Percentiles rank a stretch among this genome's conserved stretches.
These are phyloP conservation scores for Cyclotella baltica DNA, from an alignment of 108 stramenopile genomes.

Conservation along the genomic window DNA sequence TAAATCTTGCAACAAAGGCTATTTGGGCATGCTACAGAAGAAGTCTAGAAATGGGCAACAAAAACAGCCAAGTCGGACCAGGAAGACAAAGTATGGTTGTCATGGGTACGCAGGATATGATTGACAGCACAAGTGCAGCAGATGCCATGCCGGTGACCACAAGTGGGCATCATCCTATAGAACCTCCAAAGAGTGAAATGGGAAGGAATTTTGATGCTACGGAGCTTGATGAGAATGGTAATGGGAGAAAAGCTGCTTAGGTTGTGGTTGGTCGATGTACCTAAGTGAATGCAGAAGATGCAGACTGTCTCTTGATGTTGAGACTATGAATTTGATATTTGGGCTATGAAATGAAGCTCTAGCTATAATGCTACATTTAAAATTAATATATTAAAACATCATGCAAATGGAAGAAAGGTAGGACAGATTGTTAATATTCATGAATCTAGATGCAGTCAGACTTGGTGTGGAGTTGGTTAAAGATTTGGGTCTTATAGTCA, in stretches of 20 bases:
- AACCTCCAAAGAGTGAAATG: constrained; percentile 52
- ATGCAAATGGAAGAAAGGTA: too few species aligned
- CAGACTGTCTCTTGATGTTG: too few species aligned
- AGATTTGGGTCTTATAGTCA: too few species aligned
- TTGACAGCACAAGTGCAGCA: background rate
- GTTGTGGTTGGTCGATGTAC: background rate
- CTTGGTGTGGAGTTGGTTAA: too few species aligned
- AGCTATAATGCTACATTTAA: too few species aligned
- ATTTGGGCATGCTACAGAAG: constrained; percentile 92
- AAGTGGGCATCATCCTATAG: constrained; percentile 45
- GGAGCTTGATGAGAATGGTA: constrained; percentile 3
- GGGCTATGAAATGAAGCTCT: too few species aligned
- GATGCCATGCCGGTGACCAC: background rate
- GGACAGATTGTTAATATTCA: too few species aligned
- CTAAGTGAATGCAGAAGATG: background rate
- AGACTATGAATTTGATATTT: too few species aligned
- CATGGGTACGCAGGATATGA: constrained; percentile 6
- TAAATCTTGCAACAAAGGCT: constrained; percentile 13
- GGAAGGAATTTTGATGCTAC: constrained; percentile 1
- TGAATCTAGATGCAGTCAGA: too few species aligned
- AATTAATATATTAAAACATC: too few species aligned
- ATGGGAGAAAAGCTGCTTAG: constrained; percentile 9
- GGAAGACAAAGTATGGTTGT: constrained; percentile 38
- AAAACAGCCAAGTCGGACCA: constrained; percentile 73
- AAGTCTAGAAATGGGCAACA: constrained; percentile 83